phyloP scores from a whole-genome alignment of 164 flowering plant species.

The Annona cherimola region DNA sequence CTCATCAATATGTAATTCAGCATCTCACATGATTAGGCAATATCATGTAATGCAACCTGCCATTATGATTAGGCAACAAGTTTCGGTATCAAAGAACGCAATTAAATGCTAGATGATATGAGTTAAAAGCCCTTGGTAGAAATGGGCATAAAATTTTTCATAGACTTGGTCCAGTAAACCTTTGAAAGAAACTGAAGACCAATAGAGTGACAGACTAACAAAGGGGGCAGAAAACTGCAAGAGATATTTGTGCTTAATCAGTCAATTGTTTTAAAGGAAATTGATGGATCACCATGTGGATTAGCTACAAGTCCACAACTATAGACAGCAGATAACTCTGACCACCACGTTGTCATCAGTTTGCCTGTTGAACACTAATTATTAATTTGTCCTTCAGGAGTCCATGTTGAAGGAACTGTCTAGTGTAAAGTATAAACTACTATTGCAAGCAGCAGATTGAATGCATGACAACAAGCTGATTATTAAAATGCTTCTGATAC shows the following conservation, averaged over 20 bases:
- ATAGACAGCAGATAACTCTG: background rate
- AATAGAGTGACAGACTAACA: background rate
- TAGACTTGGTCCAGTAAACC: background rate
- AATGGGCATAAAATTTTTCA: background rate
- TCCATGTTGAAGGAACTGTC: background rate
- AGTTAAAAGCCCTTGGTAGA: background rate
- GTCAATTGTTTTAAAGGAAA: background rate
- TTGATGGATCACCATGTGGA: background rate
- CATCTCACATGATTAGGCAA: background rate
- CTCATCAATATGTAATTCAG: background rate
- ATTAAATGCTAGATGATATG: background rate
- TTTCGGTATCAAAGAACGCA: background rate
- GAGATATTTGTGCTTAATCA: background rate
- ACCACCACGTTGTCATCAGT: background rate
- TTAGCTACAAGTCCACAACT: background rate
- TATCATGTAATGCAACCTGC: background rate
- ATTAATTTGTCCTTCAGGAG: background rate
- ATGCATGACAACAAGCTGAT: background rate
- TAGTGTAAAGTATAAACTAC: background rate
- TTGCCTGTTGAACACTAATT: background rate
- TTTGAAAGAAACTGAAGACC: background rate
- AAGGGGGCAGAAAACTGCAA: background rate
- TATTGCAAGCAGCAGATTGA: background rate
- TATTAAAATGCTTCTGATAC: slow-evolving; percentile 26
- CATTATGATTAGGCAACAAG: background rate